A percentile compares a stretch with the other conserved stretches of the same genome.
Conservation (phyloP, 1,139 yeast species). For the Candida neerlandica region DNA sequence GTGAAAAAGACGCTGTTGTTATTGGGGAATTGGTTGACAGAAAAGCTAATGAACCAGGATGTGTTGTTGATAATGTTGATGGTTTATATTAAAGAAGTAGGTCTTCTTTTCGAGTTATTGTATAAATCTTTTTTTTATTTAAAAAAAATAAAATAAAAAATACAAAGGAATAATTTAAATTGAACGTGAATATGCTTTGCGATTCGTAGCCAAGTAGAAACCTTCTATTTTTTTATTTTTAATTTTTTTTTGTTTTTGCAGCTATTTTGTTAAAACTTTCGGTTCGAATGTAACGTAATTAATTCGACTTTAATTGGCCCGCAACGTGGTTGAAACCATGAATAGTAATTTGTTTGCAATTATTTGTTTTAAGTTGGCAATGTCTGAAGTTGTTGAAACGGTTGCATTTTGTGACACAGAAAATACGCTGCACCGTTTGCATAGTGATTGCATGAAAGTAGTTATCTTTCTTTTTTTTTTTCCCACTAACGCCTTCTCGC, state of each 20-base stretch:
- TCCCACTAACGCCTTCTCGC: background rate
- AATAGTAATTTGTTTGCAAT: too few species aligned
- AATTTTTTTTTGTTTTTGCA: background rate
- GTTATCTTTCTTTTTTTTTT: background rate
- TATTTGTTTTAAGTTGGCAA: background rate
- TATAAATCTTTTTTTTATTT: background rate
- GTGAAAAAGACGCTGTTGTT: conserved; percentile 68
- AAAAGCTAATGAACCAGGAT: conserved; percentile 57
- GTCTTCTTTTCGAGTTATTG: background rate
- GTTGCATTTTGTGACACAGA: background rate
- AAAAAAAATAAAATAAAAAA: background rate
- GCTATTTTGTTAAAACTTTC: background rate
- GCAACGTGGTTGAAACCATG: too few species aligned
- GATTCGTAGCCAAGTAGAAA: too few species aligned
- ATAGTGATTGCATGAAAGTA: background rate
- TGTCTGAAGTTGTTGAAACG: background rate
- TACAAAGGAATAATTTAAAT: background rate
- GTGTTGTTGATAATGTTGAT: conserved; percentile 67
- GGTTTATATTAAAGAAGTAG: conserved; percentile 48
- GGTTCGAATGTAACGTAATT: background rate
- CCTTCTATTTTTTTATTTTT: background rate
- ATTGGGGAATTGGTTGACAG: conserved; percentile 75
- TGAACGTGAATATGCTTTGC: too few species aligned
- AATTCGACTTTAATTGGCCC: too few species aligned
- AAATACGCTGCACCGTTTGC: background rate